A percentile compares a stretch with the other conserved stretches of the same genome.
phyloP scores from a whole-genome alignment of 768 basidiomycete genomes.

The Russula ochroleuca region DNA sequence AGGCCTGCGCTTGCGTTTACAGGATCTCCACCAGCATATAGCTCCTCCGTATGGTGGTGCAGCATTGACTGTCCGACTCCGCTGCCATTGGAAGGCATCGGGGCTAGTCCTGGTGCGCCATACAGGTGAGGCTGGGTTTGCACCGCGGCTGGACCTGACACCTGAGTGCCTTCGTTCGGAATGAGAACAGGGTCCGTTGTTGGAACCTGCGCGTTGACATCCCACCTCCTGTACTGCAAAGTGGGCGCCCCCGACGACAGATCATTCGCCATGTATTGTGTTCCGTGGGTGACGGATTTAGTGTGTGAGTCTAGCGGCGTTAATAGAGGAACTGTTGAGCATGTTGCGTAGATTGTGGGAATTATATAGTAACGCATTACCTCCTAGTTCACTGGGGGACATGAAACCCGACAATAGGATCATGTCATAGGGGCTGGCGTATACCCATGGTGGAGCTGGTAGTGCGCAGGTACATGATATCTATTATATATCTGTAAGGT shows the following conservation, averaged over 20 bases:
- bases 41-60: too few species aligned
- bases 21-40: too few species aligned
- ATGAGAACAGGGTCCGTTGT: too few species aligned
- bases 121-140: too few species aligned
- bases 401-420: not conserved
- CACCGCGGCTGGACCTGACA: too few species aligned
- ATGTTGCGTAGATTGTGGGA: not conserved
- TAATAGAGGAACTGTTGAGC: not conserved
- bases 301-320: not conserved
- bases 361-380: not conserved
- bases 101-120: too few species aligned
- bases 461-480: not conserved
- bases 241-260: not conserved
- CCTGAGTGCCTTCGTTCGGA: too few species aligned
- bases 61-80: not conserved
- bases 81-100: not conserved
- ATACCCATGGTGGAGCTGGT: not conserved
- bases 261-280: not conserved
- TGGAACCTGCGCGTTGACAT: not conserved
- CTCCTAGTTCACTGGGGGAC: not conserved
- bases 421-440: not conserved
- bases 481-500: not conserved
- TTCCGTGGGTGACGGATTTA: too few species aligned
- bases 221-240: too few species aligned
- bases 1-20: too few species aligned